Conservation (phyloP, 1,139 yeast species). For the Candida pseudocylindracea region DNA sequence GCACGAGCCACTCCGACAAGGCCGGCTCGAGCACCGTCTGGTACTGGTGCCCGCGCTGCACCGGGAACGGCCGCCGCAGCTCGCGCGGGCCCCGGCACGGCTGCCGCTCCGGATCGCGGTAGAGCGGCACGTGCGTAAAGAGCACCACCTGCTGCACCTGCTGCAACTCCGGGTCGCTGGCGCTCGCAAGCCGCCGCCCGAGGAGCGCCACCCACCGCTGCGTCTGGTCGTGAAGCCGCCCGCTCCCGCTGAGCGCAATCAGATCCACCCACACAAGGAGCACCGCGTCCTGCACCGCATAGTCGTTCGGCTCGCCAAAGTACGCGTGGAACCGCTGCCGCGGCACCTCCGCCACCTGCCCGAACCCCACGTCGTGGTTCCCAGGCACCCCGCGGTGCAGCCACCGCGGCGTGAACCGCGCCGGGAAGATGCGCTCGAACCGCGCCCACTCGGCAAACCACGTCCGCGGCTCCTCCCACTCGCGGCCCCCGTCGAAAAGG, state of each 20-base stretch:
- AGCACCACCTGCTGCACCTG: slow-evolving; percentile 17
- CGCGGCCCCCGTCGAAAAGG: slow-evolving; percentile 85
- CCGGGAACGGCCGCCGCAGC: slow-evolving; percentile 34
- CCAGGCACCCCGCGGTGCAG: slow-evolving; percentile 59
- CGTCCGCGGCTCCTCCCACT: slow-evolving; percentile 36
- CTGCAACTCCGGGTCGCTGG: slow-evolving; percentile 9
- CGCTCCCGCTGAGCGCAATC: slow-evolving; percentile 34
- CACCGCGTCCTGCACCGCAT: slow-evolving; percentile 45
- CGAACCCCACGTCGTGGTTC: slow-evolving; percentile 91
- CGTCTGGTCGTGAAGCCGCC: too few relatives aligned
- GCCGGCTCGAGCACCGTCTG: slow-evolving; percentile 50
- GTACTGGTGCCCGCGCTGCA: slow-evolving; percentile 52
- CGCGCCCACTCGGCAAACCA: slow-evolving; percentile 63
- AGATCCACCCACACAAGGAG: slow-evolving; percentile 61
- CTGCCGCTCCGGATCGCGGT: slow-evolving; percentile 26
- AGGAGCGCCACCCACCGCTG: too few relatives aligned
- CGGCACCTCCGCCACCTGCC: slow-evolving; percentile 31
- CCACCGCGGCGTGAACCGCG: slow-evolving; percentile 16
- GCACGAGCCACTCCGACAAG: slow-evolving; percentile 21
- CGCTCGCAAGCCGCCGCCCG: slow-evolving; percentile 1
- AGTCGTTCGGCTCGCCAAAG: slow-evolving; percentile 50
- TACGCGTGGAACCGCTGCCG: slow-evolving; percentile 38
- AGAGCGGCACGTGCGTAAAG: slow-evolving; percentile 64
- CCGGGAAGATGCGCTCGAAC: slow-evolving; percentile 40
- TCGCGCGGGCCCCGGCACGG: slow-evolving; percentile 54